Evolutionary conservation across 73 alveolate genomes (phyloP).

Genomic region (Uronychia setigera): DNA sequence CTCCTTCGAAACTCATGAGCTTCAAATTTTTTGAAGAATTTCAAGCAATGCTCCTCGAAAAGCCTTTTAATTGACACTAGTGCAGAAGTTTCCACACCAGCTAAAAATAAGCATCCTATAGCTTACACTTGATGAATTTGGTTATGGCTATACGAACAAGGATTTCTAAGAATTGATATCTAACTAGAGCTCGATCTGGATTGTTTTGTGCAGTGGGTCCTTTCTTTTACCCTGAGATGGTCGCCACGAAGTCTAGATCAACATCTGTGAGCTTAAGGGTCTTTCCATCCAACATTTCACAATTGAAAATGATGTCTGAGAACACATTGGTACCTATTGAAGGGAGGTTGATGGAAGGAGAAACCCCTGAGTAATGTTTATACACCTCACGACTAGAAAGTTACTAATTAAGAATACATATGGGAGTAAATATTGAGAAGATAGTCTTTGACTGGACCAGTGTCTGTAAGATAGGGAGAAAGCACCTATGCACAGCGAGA

Average conservation of each 20-base stretch:
- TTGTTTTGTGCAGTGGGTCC: conserved; percentile 24
- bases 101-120: conserved; percentile 48
- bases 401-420: conserved; percentile 59
- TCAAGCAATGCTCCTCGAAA: conserved; percentile 40
- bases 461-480: conserved; percentile 32
- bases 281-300: conserved; percentile 41
- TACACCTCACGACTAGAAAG: conserved; percentile 36
- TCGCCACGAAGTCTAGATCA: conserved; percentile 59
- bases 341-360: conserved; percentile 27
- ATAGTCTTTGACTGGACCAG: conserved; percentile 11
- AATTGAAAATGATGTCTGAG: conserved; percentile 29
- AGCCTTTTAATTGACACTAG: conserved; percentile 69
- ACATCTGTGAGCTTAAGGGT: conserved; percentile 47
- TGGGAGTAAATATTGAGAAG: conserved; percentile 22
- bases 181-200: conserved; percentile 62
- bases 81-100: conserved; percentile 29
- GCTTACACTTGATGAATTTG: conserved; percentile 26
- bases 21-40: conserved; percentile 53
- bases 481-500: conserved; percentile 38
- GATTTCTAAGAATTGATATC: conserved; percentile 69
- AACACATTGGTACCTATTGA: conserved; percentile 56
- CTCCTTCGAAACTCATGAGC: conserved; percentile 74
- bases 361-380: conserved; percentile 38
- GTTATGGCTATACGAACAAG: conserved; percentile 63
- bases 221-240: conserved; percentile 60